Evolutionary conservation across 768 basidiomycete genomes (phyloP), one percentile per base, ranked within the genome.

Genomic region (Trametes maxima): DNA sequence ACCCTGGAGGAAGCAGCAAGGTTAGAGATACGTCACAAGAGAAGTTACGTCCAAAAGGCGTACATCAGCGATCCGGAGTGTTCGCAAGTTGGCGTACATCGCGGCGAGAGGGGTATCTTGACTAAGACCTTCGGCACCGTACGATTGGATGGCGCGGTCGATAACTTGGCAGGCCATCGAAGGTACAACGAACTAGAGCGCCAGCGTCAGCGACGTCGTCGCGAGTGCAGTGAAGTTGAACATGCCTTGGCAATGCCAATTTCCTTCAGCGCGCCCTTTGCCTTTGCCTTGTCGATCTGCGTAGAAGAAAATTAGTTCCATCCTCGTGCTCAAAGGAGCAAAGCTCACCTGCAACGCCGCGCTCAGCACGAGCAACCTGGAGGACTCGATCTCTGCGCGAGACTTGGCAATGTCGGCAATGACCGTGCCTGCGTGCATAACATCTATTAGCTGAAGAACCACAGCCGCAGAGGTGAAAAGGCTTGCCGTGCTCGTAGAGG

Each of bases 191-290:
- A 97, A 96, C 95, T 98, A 65, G 17, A 35, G 54, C 19, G 11
- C 19, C 16, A 16, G 19, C 39, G 45, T 52, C 39, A 44, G 36
- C 40, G 56, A 5, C 36, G 13, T 5, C 1, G 1, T 5, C 39
- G 46, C 19, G 19, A 14, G 4, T 33, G 17, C 48, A 22, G 11
- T 14, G 10, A 17, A 28, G 54, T 53, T 16, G 35, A 22, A 60
- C 76, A 43, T 63, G 91, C 96, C 82, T 99, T 99, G 45, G 97
- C 94, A 61, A 98, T 92, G 22, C 94, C 95, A 68, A 99, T 98
- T 74, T 98, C 97, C 75, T 97, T 96, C 72, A 98, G 69, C 0
- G 97, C 97, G 33, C 93, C 95, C 74, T 98, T 99, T 1, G 97
- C 92, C 64, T 89, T 85, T 68, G 85, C 79, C 63, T 87, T 89